These are phyloP conservation scores for Schizonepeta tenuifolia DNA, from an alignment of 257 asterid genomes.

Conservation along the genomic window DNA sequence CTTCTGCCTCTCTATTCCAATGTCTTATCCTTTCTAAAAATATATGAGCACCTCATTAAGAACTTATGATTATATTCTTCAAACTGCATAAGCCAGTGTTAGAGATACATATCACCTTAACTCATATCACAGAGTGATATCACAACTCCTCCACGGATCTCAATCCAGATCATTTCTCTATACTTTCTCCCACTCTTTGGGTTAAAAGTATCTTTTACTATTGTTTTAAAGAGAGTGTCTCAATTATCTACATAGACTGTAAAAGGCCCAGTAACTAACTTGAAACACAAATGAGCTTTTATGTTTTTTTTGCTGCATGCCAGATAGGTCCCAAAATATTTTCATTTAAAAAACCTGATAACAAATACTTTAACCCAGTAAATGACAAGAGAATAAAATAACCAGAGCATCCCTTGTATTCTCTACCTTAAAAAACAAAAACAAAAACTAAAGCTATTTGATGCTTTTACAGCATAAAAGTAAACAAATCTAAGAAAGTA, in stretches of 20 bases:
- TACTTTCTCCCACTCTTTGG: background rate
- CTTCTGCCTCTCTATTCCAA: background rate
- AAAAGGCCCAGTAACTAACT: background rate
- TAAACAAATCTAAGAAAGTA: background rate
- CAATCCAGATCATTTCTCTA: background rate
- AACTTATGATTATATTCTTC: background rate
- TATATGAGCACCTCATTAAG: background rate
- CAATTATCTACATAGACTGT: constrained; percentile 1
- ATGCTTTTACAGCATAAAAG: background rate
- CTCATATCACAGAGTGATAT: too few relatives aligned
- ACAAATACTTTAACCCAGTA: background rate
- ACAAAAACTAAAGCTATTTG: background rate
- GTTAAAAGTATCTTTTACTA: background rate
- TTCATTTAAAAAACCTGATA: background rate
- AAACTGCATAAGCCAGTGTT: constrained; percentile 19
- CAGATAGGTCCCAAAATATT: background rate
- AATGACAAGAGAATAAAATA: background rate
- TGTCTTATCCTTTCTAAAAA: background rate
- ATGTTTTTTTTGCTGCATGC: constrained; percentile 5
- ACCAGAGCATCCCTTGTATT: background rate
- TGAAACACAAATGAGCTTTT: background rate
- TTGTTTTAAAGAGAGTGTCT: background rate
- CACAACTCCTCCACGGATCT: background rate
- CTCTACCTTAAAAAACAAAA: background rate
- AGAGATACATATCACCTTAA: too few relatives aligned